Evolutionary conservation across 2,329 filamentous ascomycete genomes (phyloP), one percentile per base, ranked within the genome.

Genomic region (Cephalotrichum gorgonifer): DNA sequence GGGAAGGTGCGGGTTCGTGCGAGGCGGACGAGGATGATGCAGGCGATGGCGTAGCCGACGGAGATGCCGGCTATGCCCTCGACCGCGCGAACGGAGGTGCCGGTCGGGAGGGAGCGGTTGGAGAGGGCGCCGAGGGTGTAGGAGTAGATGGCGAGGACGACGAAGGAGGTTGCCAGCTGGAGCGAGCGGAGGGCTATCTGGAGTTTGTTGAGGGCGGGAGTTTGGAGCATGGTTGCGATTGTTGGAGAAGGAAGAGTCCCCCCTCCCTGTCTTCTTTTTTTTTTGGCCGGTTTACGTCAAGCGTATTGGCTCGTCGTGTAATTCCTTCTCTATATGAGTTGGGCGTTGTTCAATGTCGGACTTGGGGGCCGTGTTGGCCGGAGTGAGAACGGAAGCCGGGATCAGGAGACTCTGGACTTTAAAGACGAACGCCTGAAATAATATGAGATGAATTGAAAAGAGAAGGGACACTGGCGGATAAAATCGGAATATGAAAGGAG

Each of bases 121-220:
- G 76, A 64, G 14, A 90, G 77, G 8, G 85, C 76, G 8, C 85
- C 80, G 45, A 96, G 79, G 74, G 89, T 94, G 74, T 94, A 95
- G 45, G 82, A 83, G 73, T 85, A 90, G 59, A 93, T 78, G 56
- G 78, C 85, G 53, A 96, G 77, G 53, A 91, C 77, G 55, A 95
- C 74, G 51, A 75, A 80, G 8, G 84, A 74, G 63, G 81, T 86
- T 61, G 78, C 73, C 65, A 95, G 85, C 59, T 88, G 79, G 50
- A 95, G 67, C 55, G 76, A 68, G 56, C 91, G 86, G 59, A 94
- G 70, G 62, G 83, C 74, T 63, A 84, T 85, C 60, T 88, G 84
- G 43, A 77, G 51, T 52, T 76, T 66, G 59, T 87, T 88, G 57
- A 95, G 78, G 57, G 23, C 31, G 45, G 45, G 38, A 6, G 27